These are phyloP conservation scores for Euphorbia schlechtendalii DNA, from an alignment of 441 rosid species.

Conservation along the genomic window DNA sequence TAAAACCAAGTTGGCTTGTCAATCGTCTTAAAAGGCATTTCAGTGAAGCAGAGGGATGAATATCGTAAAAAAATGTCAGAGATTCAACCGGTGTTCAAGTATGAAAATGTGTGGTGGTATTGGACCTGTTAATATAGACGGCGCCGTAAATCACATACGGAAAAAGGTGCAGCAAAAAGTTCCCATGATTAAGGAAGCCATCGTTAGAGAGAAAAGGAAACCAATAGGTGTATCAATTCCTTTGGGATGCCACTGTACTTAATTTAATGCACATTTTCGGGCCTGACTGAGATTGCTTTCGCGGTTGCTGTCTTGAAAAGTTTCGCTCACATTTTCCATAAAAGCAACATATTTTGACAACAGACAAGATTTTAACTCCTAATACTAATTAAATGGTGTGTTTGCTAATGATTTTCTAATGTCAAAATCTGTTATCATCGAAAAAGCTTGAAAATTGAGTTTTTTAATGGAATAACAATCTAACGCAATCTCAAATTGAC, in stretches of 20 bases:
- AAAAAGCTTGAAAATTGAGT: too few species aligned
- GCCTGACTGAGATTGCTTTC: too few species aligned
- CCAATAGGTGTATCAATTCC: slow-evolving; percentile 60
- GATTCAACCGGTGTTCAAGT: slow-evolving; percentile 54
- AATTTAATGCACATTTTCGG: slow-evolving; percentile 14
- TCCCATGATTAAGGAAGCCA: slow-evolving; percentile 67
- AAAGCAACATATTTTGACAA: too few species aligned
- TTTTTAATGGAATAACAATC: too few species aligned
- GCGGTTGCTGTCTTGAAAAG: too few species aligned
- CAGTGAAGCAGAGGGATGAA: slow-evolving; percentile 40
- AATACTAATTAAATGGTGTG: too few species aligned
- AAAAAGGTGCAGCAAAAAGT: slow-evolving; percentile 68
- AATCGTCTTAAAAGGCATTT: slow-evolving; percentile 47
- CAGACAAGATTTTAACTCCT: too few species aligned
- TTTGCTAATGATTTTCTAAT: too few species aligned
- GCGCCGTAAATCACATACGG: slow-evolving; percentile 91
- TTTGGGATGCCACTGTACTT: slow-evolving; percentile 76
- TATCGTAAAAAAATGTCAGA: slow-evolving; percentile 45
- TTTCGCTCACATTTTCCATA: too few species aligned
- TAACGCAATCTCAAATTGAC: too few species aligned
- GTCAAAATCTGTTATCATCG: too few species aligned
- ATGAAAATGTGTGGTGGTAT: slow-evolving; percentile 59
- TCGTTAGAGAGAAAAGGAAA: slow-evolving; percentile 61
- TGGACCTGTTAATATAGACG: slow-evolving; percentile 55
- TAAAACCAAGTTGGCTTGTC: slow-evolving; percentile 63